These are phyloP conservation scores for Candida gigantensis DNA, from an alignment of 1,139 yeast species.

Conservation along the genomic window DNA sequence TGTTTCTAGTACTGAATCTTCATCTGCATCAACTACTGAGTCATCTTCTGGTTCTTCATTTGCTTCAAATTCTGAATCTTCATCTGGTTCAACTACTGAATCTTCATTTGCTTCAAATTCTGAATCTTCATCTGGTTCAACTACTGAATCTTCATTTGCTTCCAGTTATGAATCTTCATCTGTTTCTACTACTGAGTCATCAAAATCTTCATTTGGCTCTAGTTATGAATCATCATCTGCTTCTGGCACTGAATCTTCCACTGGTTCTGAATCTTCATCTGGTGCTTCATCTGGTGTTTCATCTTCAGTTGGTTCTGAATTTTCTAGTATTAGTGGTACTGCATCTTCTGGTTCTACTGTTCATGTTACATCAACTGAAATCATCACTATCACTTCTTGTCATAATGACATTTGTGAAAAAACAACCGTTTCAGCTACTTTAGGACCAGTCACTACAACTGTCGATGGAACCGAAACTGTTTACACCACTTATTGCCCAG, in stretches of 20 bases:
- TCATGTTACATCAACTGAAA: conserved; percentile 1
- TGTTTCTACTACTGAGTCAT: background rate
- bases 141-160: too few species aligned
- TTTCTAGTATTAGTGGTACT: conserved; percentile 11
- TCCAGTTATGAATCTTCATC: too few species aligned
- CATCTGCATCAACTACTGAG: too few species aligned
- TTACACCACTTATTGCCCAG: conserved; percentile 22
- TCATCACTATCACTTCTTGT: conserved; percentile 9
- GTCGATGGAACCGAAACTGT: conserved; percentile 22
- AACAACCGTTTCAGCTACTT: conserved; percentile 33
- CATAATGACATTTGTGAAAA: conserved; percentile 29
- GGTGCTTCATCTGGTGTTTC: conserved; percentile 11
- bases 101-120: too few species aligned
- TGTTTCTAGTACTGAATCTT: too few species aligned
- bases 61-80: too few species aligned
- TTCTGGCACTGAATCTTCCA: conserved; percentile 14
- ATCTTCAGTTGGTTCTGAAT: conserved; percentile 11
- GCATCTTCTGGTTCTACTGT: conserved; percentile 9
- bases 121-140: too few species aligned
- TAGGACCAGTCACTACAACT: conserved; percentile 30
- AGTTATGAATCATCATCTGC: too few species aligned
- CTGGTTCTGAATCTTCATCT: conserved; percentile 6
- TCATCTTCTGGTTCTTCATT: too few species aligned
- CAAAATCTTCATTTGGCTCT: too few species aligned
- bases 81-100: too few species aligned